Conservation (phyloP, 768 basidiomycete genomes). For the Hericium coralloides region DNA sequence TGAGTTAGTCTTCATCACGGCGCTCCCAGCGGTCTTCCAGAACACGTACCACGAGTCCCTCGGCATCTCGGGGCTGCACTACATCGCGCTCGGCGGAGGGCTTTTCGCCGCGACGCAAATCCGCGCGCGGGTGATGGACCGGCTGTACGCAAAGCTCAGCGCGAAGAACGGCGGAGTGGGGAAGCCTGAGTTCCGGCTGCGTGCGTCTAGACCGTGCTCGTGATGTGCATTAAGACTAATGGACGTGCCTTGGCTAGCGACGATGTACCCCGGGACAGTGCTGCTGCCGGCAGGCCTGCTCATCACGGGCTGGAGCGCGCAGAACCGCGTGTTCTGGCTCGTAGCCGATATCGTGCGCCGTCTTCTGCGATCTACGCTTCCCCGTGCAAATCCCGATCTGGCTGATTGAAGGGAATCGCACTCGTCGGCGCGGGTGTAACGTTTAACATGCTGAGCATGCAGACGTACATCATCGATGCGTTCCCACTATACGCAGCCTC, state of each 20-base stretch:
- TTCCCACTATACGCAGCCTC: constrained; percentile 64
- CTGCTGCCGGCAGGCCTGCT: constrained; percentile 60
- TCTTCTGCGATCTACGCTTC: background rate
- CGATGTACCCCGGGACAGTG: constrained; percentile 50
- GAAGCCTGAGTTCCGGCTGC: constrained; percentile 45
- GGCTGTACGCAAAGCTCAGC: constrained; percentile 42
- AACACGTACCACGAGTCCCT: constrained; percentile 42
- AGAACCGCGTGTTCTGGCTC: constrained; percentile 57
- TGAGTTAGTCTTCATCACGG: constrained; percentile 53
- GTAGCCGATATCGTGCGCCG: constrained; percentile 51
- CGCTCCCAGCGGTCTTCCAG: constrained; percentile 50
- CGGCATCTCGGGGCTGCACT: constrained; percentile 61
- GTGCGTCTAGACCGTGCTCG: constrained; percentile 18
- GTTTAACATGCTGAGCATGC: constrained; percentile 50
- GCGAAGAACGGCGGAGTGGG: constrained; percentile 43
- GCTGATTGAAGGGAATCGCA: constrained; percentile 39
- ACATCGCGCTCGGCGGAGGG: constrained; percentile 62
- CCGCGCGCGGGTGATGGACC: constrained; percentile 52
- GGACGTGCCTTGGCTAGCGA: constrained; percentile 27
- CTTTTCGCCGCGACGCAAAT: constrained; percentile 38
- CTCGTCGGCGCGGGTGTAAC: constrained; percentile 50
- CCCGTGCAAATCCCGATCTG: background rate
- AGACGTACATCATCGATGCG: constrained; percentile 59
- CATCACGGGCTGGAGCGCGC: constrained; percentile 62
- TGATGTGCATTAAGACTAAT: background rate